These are phyloP conservation scores for Ambrosia artemisiifolia DNA, from an alignment of 129 eudicot genomes.

Conservation along the genomic window DNA sequence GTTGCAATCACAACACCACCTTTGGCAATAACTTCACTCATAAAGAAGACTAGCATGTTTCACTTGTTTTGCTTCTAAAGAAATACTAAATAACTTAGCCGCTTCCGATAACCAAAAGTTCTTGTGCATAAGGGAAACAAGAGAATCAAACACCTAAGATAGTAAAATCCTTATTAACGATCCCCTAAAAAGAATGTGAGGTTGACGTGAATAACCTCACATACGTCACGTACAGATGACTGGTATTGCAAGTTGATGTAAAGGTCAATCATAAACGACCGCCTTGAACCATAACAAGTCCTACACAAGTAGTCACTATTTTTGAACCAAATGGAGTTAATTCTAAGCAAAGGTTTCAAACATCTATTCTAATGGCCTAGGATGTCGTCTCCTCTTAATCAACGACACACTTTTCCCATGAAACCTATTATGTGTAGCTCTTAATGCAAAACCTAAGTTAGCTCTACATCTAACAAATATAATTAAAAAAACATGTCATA, in stretches of 20 bases:
- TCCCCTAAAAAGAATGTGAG: not conserved
- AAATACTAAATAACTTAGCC: not conserved
- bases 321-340: not conserved
- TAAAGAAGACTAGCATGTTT: not conserved
- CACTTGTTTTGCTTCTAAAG: not conserved
- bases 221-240: not conserved
- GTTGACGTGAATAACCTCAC: not conserved
- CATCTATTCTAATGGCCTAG: not conserved
- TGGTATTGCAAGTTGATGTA: not conserved
- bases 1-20: not conserved
- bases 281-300: not conserved
- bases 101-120: not conserved
- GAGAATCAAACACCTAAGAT: not conserved
- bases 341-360: not conserved
- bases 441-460: not conserved
- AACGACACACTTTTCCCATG: not conserved
- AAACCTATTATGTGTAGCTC: not conserved
- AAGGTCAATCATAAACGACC: not conserved
- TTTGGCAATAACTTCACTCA: not conserved
- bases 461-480: not conserved
- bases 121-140: not conserved
- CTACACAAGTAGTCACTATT: not conserved
- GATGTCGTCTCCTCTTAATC: not conserved
- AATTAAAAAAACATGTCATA: slow-evolving; percentile 1
- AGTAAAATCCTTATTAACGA: not conserved